Percentiles rank a stretch among this genome's conserved stretches.
phyloP scores from a whole-genome alignment of 192 early-diverging fungal genomes.

The Rhizophagus clarus region DNA sequence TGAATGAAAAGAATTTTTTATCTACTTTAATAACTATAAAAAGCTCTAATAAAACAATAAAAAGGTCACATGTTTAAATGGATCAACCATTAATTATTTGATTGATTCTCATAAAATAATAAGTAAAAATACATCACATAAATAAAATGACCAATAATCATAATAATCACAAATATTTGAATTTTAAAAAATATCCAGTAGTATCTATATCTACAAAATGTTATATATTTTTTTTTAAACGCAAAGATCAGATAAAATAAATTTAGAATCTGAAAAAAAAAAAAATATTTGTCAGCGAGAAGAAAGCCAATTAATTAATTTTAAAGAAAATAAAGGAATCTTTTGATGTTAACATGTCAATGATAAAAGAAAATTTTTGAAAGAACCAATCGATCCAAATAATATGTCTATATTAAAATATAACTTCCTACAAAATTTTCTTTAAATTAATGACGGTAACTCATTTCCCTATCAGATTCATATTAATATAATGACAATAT shows the following conservation, averaged over 20 bases:
- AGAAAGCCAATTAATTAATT: neutral
- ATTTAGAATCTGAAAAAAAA: neutral
- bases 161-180: no score
- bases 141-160: no score
- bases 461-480: neutral
- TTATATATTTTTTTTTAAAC: neutral
- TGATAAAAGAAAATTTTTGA: neutral
- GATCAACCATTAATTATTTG: no score
- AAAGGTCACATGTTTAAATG: no score
- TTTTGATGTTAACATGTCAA: neutral
- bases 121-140: no score
- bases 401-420: neutral
- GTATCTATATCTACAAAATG: slow-evolving; percentile 16
- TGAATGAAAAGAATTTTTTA: no score
- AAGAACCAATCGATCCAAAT: neutral
- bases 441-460: neutral
- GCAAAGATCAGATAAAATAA: neutral
- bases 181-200: neutral
- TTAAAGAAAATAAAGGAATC: neutral
- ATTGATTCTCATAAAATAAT: no score
- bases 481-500: neutral
- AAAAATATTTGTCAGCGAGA: neutral
- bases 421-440: neutral
- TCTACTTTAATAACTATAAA: no score
- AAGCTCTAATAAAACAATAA: no score